Conservation (phyloP, 75 land plant genomes). For the Pinus tabuliformis region DNA sequence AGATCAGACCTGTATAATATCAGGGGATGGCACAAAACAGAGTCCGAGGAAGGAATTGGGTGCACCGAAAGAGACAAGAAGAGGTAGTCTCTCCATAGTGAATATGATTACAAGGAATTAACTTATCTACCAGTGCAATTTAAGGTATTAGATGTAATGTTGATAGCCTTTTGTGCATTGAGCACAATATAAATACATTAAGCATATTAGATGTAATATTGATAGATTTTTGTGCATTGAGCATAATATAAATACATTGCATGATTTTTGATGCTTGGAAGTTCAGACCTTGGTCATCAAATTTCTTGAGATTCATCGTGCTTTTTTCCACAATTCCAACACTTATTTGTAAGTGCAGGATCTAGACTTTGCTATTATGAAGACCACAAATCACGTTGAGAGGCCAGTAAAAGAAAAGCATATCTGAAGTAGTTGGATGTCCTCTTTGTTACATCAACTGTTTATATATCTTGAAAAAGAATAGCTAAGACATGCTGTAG, state of each 20-base stretch:
- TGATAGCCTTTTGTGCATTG: too few species aligned
- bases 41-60: conserved; percentile 92
- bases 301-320: not conserved
- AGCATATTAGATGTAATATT: too few species aligned
- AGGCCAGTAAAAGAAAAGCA: conserved; percentile 97
- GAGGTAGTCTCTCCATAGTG: conserved; percentile 84
- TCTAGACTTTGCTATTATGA: conserved; percentile 91
- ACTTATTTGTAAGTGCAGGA: conserved; percentile 47
- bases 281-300: not conserved
- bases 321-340: not conserved
- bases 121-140: not conserved
- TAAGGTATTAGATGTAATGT: not conserved
- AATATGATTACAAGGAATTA: conserved; percentile 89
- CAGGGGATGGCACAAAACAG: conserved; percentile 79
- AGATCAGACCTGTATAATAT: conserved; percentile 31
- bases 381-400: conserved; percentile 95
- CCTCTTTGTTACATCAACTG: too few species aligned
- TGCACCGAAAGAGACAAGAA: conserved; percentile 90
- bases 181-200: too few species aligned
- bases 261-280: not conserved
- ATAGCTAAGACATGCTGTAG: too few species aligned
- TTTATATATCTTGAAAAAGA: too few species aligned
- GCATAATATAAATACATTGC: not conserved
- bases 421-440: conserved; percentile 61
- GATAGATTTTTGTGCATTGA: not conserved